These are phyloP conservation scores for Rhododendron henanense DNA, from an alignment of 148 eudicot genomes.

Conservation along the genomic window DNA sequence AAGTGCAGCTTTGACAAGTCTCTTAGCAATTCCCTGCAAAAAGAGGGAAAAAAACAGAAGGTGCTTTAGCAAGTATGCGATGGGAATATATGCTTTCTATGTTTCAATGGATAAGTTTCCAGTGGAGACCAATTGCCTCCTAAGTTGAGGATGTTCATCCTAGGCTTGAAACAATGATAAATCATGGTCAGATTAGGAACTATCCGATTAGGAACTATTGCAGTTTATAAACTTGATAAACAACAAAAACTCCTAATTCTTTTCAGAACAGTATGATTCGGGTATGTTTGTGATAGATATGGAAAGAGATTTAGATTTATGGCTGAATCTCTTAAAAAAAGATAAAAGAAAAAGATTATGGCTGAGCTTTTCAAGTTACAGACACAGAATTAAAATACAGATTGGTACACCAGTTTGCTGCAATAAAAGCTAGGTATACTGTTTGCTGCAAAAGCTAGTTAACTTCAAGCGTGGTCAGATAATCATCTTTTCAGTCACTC, in stretches of 20 bases:
- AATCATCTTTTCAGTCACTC: not conserved
- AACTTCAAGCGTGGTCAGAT: not conserved
- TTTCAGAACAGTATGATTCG: not conserved
- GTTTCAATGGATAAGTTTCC: not conserved
- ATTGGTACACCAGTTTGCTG: not conserved
- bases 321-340: no score
- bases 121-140: not conserved
- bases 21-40: conserved; percentile 57
- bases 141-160: not conserved
- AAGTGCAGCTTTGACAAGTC: conserved; percentile 56
- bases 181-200: not conserved
- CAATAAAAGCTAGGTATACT: not conserved
- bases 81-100: not conserved
- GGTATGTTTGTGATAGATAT: not conserved
- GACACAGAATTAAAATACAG: not conserved
- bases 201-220: not conserved
- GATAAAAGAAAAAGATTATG: not conserved
- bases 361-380: not conserved
- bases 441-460: not conserved
- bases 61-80: not conserved
- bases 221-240: not conserved
- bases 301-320: not conserved
- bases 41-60: not conserved
- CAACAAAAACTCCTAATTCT: not conserved
- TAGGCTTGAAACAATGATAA: not conserved